These are phyloP conservation scores for Corchorus olitorius DNA, from an alignment of 345 rosid species.

Conservation along the genomic window DNA sequence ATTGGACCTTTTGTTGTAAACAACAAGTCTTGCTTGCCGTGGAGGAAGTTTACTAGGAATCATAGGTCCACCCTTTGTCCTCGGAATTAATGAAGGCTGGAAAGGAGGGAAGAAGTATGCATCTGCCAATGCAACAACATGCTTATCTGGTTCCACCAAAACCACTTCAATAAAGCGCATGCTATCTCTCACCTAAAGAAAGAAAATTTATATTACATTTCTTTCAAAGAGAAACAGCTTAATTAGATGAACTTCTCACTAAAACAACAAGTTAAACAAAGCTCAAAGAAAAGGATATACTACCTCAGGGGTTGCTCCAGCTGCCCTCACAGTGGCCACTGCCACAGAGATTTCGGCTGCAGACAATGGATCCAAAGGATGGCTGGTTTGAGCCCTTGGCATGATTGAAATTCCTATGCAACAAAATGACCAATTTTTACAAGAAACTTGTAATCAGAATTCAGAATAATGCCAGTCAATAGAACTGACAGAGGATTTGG, in stretches of 20 bases:
- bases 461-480: not conserved
- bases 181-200: slow-evolving; percentile 69
- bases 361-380: slow-evolving; percentile 76
- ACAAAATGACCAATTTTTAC: slow-evolving; percentile 21
- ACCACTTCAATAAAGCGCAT: slow-evolving; percentile 79
- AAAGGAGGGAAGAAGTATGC: slow-evolving; percentile 87
- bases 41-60: slow-evolving; percentile 78
- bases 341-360: slow-evolving; percentile 85
- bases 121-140: slow-evolving; percentile 74
- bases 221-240: not conserved
- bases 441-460: not conserved
- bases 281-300: not conserved
- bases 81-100: slow-evolving; percentile 76
- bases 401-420: slow-evolving; percentile 47
- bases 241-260: not conserved
- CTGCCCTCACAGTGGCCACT: slow-evolving; percentile 77
- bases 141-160: slow-evolving; percentile 67
- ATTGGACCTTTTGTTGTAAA: slow-evolving; percentile 70
- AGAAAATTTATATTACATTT: not conserved
- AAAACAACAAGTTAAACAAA: not conserved
- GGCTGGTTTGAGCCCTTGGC: slow-evolving; percentile 66
- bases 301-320: slow-evolving; percentile 82
- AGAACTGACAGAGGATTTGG: slow-evolving; percentile 4
- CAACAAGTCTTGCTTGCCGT: slow-evolving; percentile 69
- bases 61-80: slow-evolving; percentile 66